Evolutionary conservation across 2,329 filamentous ascomycete genomes (phyloP).

Genomic region (Phaeophleospora eucalypticola): DNA sequence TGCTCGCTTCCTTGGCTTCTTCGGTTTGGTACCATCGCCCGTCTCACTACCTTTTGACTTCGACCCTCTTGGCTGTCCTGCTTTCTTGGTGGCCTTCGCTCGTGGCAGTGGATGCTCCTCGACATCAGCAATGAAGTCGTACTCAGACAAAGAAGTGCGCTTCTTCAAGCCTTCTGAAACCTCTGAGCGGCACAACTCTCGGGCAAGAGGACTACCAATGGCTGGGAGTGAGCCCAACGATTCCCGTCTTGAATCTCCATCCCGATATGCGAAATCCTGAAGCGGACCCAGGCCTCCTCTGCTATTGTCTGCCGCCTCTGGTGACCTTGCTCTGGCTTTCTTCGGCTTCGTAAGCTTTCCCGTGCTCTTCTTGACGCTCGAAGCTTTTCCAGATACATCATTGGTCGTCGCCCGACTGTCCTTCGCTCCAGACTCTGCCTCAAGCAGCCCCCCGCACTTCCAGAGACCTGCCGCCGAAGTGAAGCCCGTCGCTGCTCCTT

Average conservation of each 20-base stretch:
- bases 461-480: constrained; percentile 13
- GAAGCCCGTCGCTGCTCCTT: constrained; percentile 14
- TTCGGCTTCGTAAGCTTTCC: constrained; percentile 10
- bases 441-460: constrained; percentile 7
- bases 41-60: not conserved
- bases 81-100: not conserved
- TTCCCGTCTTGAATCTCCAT: not conserved
- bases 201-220: not conserved
- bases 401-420: not conserved
- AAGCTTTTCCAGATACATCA: not conserved
- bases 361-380: constrained; percentile 5
- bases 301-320: not conserved
- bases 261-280: constrained; percentile 1
- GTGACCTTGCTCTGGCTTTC: not conserved
- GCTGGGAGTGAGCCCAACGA: not conserved
- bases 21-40: not conserved
- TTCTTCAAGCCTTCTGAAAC: not conserved
- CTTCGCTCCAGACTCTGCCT: not conserved
- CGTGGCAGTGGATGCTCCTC: not conserved
- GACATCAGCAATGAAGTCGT: constrained; percentile 12
- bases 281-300: not conserved
- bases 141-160: constrained; percentile 16
- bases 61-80: not conserved
- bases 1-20: constrained; percentile 9
- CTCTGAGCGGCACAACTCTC: not conserved